Conservation (phyloP, 345 rosid species). For the Lepidium africanum region DNA sequence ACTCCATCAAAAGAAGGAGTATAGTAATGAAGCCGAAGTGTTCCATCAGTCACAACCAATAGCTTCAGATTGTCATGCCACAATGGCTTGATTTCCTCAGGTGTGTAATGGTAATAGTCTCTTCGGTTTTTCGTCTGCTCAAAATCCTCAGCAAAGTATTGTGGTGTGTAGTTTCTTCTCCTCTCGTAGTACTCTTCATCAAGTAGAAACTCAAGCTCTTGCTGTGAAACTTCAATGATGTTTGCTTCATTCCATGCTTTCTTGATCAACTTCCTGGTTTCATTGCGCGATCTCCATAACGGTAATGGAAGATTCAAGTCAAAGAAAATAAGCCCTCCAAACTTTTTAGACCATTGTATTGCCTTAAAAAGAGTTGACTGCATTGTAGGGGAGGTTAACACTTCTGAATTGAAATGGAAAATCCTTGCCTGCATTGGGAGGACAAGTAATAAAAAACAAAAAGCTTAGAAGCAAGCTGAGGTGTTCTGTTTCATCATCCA, state of each 20-base stretch:
- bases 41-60: slow-evolving; percentile 86
- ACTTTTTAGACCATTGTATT: slow-evolving; percentile 64
- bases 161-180: slow-evolving; percentile 60
- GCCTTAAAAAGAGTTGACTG: slow-evolving; percentile 49
- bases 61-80: slow-evolving; percentile 78
- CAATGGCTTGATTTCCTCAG: slow-evolving; percentile 67
- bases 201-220: slow-evolving; percentile 78
- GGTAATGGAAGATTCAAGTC: slow-evolving; percentile 74
- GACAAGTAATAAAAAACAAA: neutral
- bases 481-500: neutral
- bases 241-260: slow-evolving; percentile 71
- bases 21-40: slow-evolving; percentile 76
- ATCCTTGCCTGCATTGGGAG: slow-evolving; percentile 64
- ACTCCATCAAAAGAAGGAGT: slow-evolving; percentile 63
- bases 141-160: slow-evolving; percentile 63
- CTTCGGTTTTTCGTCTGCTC: slow-evolving; percentile 61
- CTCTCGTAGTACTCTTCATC: slow-evolving; percentile 68
- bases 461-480: neutral
- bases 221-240: slow-evolving; percentile 71
- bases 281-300: slow-evolving; percentile 71
- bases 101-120: slow-evolving; percentile 67
- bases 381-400: slow-evolving; percentile 55
- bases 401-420: slow-evolving; percentile 77
- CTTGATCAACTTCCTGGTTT: slow-evolving; percentile 52
- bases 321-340: slow-evolving; percentile 69